These are phyloP conservation scores for Priceomyces haplophilus DNA, from an alignment of 805 yeast species.

Conservation along the genomic window DNA sequence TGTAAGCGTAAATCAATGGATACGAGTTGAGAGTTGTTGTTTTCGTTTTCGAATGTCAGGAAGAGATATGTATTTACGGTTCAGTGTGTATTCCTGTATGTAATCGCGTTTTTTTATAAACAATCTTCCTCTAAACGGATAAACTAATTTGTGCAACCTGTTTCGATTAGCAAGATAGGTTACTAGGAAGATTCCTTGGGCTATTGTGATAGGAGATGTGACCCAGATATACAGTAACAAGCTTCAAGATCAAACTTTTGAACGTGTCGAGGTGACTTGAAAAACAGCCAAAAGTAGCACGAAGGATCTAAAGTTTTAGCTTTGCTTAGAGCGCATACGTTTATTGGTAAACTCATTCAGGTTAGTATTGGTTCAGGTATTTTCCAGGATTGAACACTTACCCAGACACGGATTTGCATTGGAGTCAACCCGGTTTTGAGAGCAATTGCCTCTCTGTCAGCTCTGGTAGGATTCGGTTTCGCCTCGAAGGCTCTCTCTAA, in stretches of 20 bases:
- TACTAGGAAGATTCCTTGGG: too few relatives aligned
- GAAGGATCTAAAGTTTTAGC: background rate
- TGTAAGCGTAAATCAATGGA: too few relatives aligned
- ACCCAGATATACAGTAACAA: too few relatives aligned
- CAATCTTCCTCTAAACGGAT: slow-evolving; percentile 1
- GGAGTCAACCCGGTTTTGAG: slow-evolving; percentile 23
- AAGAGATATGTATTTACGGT: slow-evolving; percentile 2
- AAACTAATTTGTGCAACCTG: background rate
- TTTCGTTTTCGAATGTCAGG: background rate
- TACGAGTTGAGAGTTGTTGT: background rate
- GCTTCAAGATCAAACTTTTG: too few relatives aligned
- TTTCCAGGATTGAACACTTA: slow-evolving; percentile 13
- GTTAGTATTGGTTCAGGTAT: background rate
- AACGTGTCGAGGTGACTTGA: too few relatives aligned
- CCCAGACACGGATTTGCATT: slow-evolving; percentile 33
- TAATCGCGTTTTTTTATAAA: background rate
- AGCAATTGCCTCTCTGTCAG: slow-evolving; percentile 26
- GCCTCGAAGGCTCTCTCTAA: slow-evolving; percentile 12
- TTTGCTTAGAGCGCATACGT: slow-evolving; percentile 2
- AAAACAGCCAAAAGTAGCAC: too few relatives aligned
- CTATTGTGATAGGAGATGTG: too few relatives aligned
- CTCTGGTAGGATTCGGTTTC: slow-evolving; percentile 23
- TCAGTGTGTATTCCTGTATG: background rate
- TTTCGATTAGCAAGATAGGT: too few relatives aligned
- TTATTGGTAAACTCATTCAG: slow-evolving; percentile 3